phyloP scores from a whole-genome alignment of 371 early-diverging fungal genomes.

The Rhizopus microsporus region DNA sequence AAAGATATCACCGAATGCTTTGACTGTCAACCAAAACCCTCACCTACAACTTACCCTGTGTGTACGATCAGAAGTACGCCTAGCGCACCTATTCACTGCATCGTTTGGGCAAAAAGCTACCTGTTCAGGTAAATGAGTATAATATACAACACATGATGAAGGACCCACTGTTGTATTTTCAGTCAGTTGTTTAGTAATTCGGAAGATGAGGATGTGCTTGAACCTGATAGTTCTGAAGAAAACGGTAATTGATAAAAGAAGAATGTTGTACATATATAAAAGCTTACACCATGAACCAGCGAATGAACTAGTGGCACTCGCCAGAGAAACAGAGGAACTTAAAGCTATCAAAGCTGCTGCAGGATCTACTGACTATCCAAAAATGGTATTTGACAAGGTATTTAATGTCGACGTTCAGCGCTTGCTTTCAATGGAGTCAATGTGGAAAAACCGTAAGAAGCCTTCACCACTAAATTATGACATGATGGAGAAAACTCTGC shows the following conservation, averaged over 20 bases:
- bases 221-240: constrained; percentile 54
- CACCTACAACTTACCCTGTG: constrained; percentile 89
- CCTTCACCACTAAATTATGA: constrained; percentile 74
- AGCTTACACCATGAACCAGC: constrained; percentile 37
- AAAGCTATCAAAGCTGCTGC: constrained; percentile 62
- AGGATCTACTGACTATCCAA: constrained; percentile 65
- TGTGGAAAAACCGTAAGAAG: constrained; percentile 81
- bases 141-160: not conserved
- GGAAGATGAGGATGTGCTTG: constrained; percentile 63
- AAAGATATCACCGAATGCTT: constrained; percentile 91
- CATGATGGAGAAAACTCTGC: constrained; percentile 23
- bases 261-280: not conserved
- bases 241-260: constrained; percentile 52
- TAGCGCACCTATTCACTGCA: constrained; percentile 95
- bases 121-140: constrained; percentile 61
- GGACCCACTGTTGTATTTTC: constrained; percentile 18
- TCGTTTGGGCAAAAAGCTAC: constrained; percentile 98
- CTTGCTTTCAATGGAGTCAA: constrained; percentile 79
- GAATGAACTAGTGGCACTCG: constrained; percentile 72
- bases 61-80: constrained; percentile 99
- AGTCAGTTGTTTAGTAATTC: constrained; percentile 85
- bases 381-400: constrained; percentile 84
- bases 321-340: constrained; percentile 71
- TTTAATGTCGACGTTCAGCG: constrained; percentile 80
- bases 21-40: constrained; percentile 94